These are phyloP conservation scores for Dimocarpus longan DNA, from an alignment of 345 rosid genomes.

Conservation along the genomic window DNA sequence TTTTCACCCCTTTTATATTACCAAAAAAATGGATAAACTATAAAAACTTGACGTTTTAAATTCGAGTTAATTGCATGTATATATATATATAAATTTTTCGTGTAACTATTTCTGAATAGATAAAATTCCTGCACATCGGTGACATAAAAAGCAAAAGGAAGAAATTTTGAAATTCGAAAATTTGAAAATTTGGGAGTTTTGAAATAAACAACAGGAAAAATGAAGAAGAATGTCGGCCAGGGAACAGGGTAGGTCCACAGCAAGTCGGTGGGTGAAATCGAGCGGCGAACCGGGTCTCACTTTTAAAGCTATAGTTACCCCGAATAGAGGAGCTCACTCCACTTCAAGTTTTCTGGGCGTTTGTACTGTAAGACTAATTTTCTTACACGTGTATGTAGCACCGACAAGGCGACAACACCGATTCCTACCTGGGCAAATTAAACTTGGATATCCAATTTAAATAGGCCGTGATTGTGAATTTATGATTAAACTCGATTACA, in stretches of 20 bases:
- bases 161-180: background rate
- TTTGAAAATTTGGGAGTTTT: background rate
- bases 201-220: background rate
- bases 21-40: no score
- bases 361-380: background rate
- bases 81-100: no score
- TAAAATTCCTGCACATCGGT: no score
- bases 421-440: background rate
- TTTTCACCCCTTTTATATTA: no score
- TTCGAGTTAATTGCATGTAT: no score
- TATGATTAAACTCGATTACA: no score
- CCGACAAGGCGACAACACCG: constrained; percentile 28
- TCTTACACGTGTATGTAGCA: constrained; percentile 28
- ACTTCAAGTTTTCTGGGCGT: background rate
- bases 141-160: background rate
- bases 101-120: no score
- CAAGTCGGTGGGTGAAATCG: constrained; percentile 25
- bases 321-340: background rate
- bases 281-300: constrained; percentile 3
- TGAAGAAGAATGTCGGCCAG: constrained; percentile 38
- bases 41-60: no score
- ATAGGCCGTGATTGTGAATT: no score
- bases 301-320: background rate
- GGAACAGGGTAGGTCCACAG: constrained; percentile 34
- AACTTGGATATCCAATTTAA: background rate